Evolutionary conservation across 208 protist genomes (phyloP), one percentile per base, ranked within the genome.

Genomic region (Acanthamoeba comandoni): DNA sequence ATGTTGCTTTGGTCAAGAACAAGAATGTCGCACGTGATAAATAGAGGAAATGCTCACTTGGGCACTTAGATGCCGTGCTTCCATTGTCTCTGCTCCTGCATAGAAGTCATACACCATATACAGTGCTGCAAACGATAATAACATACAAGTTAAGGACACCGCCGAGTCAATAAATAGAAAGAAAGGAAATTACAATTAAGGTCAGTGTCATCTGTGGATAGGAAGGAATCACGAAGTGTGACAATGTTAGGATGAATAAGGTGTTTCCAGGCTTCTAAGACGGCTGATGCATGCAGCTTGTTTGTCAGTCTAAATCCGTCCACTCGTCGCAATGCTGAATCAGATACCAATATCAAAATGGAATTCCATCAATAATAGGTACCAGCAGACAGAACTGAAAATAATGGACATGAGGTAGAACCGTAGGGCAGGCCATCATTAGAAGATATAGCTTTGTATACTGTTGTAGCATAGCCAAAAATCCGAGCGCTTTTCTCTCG

Each of bases 81-180:
- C 58, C 58, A 65, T 29, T 4, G 58, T 65, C 58, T 65, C 58
- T 26, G 58, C 58, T 29, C 22, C 24, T 1, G 58, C 22, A 65
- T 65, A 26, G 58, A 65, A 65, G 58, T 65, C 58, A 65, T 65
- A 65, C 24, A 65, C 58, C n/a, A 65, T 29, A 29, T 29, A 29
- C 58, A 65, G 24, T 4, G 22, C 58, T 65, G 35, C 35, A 1
- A 65, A 65, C 4, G 1, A 65, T 4, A 65, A 65, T 65, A 65
- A 65, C 5, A 65, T 4, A 65, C n/a, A 65, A 65, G 58, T 65
- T 65, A 22, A 5, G 58, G 24, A 65, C 5, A 43, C 5, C 35
- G 1, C 5, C 5, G 58, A 65, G 58, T 29, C n/a, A 26, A 65
- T 22, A 65, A 4, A n/a, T n/a, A 65, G 24, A 29, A 65, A 65